Evolutionary conservation across 306 rosid genomes (phyloP).

Genomic region (Mimosa pudica): DNA sequence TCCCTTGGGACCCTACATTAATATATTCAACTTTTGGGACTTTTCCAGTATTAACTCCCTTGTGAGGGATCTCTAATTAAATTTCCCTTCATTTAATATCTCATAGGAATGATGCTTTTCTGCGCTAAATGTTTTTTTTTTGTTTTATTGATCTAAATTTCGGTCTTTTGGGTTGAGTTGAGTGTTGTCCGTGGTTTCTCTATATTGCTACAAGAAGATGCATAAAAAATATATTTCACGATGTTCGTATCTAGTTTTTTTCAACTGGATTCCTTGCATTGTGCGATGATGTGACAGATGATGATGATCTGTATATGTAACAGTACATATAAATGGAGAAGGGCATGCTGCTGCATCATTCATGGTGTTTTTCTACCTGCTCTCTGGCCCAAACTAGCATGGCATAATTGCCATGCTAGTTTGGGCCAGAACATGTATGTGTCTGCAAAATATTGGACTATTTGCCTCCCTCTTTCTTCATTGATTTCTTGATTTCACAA

Average conservation of each 20-base stretch:
- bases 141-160: too few species aligned
- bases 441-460: conserved; percentile 6
- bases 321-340: not conserved
- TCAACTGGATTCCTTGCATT: not conserved
- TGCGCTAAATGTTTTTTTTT: not conserved
- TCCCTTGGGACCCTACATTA: too few species aligned
- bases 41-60: too few species aligned
- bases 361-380: not conserved
- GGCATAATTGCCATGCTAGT: not conserved
- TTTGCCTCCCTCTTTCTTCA: conserved; percentile 8
- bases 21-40: too few species aligned
- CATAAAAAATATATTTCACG: not conserved
- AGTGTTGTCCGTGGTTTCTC: too few species aligned
- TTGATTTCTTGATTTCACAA: conserved; percentile 11
- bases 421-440: conserved; percentile 4
- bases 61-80: too few species aligned
- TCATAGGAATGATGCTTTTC: not conserved
- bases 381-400: too few species aligned
- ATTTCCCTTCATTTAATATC: not conserved
- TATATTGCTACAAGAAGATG: not conserved
- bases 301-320: not conserved
- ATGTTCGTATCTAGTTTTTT: not conserved
- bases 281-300: not conserved
- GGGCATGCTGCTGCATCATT: not conserved
- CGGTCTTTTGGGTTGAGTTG: not conserved